Evolutionary conservation across 305 asterid species (phyloP).

Genomic region (Fraxinus sp.): DNA sequence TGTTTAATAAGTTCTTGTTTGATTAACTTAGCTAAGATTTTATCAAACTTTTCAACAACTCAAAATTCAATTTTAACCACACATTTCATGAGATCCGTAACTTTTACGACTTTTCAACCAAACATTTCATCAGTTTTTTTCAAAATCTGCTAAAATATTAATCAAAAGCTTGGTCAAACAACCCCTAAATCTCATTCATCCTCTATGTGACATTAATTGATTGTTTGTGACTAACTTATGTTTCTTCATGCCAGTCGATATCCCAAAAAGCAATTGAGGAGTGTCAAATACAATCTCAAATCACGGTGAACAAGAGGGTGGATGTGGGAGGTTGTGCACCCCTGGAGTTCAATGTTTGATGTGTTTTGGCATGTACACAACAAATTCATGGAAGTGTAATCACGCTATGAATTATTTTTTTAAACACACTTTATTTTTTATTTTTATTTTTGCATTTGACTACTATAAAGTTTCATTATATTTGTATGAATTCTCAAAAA

Average conservation of each 20-base stretch:
- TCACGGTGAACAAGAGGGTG: background rate
- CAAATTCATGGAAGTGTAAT: background rate
- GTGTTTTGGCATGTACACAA: background rate
- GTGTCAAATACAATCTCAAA: background rate
- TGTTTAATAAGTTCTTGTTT: background rate
- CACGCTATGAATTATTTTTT: background rate
- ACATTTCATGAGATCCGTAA: background rate
- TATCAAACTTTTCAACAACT: too few species aligned
- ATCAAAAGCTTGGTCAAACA: background rate
- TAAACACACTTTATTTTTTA: background rate
- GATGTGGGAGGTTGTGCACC: background rate
- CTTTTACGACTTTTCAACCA: background rate
- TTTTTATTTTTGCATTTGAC: background rate
- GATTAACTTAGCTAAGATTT: background rate
- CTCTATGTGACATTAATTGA: background rate
- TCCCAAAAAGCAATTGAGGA: background rate
- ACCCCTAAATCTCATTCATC: background rate
- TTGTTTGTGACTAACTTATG: background rate
- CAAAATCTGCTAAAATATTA: background rate
- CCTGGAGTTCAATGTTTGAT: background rate
- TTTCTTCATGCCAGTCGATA: background rate
- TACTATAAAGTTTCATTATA: background rate
- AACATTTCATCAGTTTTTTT: background rate
- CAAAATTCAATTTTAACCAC: background rate
- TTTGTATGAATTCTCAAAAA: background rate